phyloP scores from a whole-genome alignment of 1,284 basidiomycete species.

The Cutaneotrichosporon cyanovorans region DNA sequence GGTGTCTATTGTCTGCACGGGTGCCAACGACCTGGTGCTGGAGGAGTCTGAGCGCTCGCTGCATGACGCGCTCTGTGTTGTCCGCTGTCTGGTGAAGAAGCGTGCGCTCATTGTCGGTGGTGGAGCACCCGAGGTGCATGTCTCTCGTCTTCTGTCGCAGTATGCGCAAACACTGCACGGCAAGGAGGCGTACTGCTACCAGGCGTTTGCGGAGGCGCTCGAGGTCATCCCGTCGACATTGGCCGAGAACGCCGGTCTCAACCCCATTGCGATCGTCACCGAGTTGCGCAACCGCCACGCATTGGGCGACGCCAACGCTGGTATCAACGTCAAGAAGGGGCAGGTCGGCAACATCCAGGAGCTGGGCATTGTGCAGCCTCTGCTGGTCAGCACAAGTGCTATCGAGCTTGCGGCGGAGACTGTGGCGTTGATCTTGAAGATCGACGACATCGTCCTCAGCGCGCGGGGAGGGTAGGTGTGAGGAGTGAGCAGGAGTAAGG shows the following conservation, averaged over 20 bases:
- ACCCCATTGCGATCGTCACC: conserved; percentile 97
- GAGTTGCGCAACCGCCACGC: conserved; percentile 96
- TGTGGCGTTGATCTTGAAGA: conserved; percentile 90
- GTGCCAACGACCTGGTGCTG: conserved; percentile 84
- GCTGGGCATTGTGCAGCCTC: conserved; percentile 72
- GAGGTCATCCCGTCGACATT: conserved; percentile 97
- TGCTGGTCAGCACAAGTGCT: conserved; percentile 91
- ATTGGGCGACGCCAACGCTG: conserved; percentile 85
- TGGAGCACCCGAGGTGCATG: conserved; percentile 96
- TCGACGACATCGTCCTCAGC: conserved; percentile 68
- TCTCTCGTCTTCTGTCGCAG: conserved; percentile 86
- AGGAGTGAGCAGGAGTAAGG: neutral
- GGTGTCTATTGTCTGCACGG: conserved; percentile 91
- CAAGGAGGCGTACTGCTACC: conserved; percentile 99
- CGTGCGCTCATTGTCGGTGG: conserved; percentile 93
- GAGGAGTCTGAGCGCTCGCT: conserved; percentile 96
- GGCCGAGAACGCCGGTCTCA: conserved; percentile 96
- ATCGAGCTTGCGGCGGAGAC: conserved; percentile 95
- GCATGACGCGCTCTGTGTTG: conserved; percentile 97
- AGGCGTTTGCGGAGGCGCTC: conserved; percentile 94
- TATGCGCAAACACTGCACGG: conserved; percentile 91
- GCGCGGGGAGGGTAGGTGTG: conserved; percentile 2
- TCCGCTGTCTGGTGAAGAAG: conserved; percentile 97
- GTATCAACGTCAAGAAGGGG: conserved; percentile 97
- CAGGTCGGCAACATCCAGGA: conserved; percentile 79